Evolutionary conservation across 768 basidiomycete genomes (phyloP).

Genomic region (Leucocoprinus leucothites): DNA sequence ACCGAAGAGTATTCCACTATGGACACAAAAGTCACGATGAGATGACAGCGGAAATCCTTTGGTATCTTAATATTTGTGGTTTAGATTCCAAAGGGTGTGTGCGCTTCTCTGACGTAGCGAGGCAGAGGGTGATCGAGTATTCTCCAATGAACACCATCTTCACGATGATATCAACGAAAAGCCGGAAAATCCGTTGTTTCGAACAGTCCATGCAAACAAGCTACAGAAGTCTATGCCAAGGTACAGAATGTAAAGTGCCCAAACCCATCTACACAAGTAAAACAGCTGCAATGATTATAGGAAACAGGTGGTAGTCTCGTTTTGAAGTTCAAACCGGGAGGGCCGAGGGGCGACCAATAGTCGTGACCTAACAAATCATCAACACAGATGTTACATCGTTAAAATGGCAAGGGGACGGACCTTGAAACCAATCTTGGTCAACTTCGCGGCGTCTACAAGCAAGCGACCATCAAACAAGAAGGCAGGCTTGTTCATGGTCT

Average conservation of each 20-base stretch:
- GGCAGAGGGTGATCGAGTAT: too few species aligned
- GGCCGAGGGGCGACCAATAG: constrained; percentile 8
- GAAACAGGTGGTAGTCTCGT: not conserved
- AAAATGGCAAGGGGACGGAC: constrained; percentile 32
- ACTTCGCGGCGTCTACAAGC: constrained; percentile 75
- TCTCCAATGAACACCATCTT: not conserved
- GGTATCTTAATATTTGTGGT: too few species aligned
- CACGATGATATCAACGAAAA: not conserved
- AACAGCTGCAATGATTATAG: not conserved
- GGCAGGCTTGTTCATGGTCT: constrained; percentile 94
- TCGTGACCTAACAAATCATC: constrained; percentile 8
- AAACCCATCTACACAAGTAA: not conserved
- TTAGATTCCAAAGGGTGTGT: too few species aligned
- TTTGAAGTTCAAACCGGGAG: not conserved
- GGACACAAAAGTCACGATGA: too few species aligned
- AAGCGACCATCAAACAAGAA: constrained; percentile 95
- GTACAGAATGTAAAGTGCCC: not conserved
- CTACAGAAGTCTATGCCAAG: constrained; percentile 6
- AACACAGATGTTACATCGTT: not conserved
- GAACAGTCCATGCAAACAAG: not conserved
- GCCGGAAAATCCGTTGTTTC: not conserved
- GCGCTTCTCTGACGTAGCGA: too few species aligned
- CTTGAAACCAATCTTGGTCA: constrained; percentile 89
- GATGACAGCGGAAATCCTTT: too few species aligned
- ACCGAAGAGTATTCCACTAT: too few species aligned